These are phyloP conservation scores for Podospora appendiculata DNA, from an alignment of 495 filamentous ascomycete genomes.

Conservation along the genomic window DNA sequence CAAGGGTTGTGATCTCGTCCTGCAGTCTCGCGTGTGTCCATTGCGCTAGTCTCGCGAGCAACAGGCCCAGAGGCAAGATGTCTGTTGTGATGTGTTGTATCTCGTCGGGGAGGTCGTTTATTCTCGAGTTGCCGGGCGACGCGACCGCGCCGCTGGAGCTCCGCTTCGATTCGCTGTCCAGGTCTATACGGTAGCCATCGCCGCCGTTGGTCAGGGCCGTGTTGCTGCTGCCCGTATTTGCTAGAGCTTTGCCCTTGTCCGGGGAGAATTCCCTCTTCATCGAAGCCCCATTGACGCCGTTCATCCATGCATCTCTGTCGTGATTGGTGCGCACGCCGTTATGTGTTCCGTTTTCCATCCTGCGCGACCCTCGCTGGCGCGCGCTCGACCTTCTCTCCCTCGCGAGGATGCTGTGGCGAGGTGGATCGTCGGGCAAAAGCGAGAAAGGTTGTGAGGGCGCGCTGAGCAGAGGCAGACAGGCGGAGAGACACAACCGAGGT, in stretches of 20 bases:
- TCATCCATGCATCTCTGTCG: conserved; percentile 33
- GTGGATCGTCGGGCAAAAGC: background rate
- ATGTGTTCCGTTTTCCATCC: conserved; percentile 45
- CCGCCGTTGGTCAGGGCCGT: conserved; percentile 20
- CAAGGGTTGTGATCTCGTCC: conserved; percentile 61
- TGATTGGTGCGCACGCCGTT: conserved; percentile 41
- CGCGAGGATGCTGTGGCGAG: background rate
- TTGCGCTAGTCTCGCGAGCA: conserved; percentile 72
- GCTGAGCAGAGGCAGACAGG: background rate
- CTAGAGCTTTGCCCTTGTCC: conserved; percentile 17
- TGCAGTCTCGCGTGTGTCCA: conserved; percentile 70
- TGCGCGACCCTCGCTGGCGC: conserved; percentile 25
- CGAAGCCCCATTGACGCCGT: conserved; percentile 32
- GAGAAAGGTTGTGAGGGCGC: background rate
- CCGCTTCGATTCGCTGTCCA: conserved; percentile 9
- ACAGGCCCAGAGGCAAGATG: conserved; percentile 59
- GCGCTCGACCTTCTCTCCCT: background rate
- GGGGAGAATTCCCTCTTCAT: conserved; percentile 9
- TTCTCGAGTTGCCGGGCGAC: conserved; percentile 15
- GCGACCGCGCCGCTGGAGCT: background rate
- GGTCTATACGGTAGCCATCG: conserved; percentile 11
- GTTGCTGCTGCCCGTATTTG: conserved; percentile 4
- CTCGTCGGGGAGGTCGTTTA: conserved; percentile 59
- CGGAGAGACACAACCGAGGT: too few species aligned
- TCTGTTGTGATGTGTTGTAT: conserved; percentile 71